Base-by-base conservation (phyloP, 2,329 filamentous ascomycete species). In the Diplodia scrobiculata region DNA sequence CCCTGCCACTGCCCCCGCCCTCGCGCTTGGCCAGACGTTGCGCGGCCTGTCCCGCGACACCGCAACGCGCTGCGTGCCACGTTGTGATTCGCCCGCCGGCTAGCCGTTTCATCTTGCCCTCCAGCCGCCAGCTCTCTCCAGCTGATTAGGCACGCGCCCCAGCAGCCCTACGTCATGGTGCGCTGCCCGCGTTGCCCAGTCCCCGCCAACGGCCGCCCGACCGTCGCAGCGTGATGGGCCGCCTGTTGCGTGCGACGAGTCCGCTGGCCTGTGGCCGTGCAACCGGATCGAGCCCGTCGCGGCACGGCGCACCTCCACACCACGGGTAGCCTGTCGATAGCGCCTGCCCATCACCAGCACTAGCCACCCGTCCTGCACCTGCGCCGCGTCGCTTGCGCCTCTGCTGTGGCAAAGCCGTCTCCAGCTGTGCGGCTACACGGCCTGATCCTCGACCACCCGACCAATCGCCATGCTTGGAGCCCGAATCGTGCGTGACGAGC, bases 361-460 rank as follows among this genome's bases (percentile, higher is more conserved):
- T 29, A 59, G 54, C 54, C 54, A 34, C 45, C 38, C 17, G 25
- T 21, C 19, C n/a, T 14, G 19, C 52, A 14, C 3, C 32, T 54
- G 52, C 52, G 53, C 34, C 55, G 38, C 55, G 36, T 59, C 55
- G 55, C 36, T 32, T 59, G 55, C 58, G 58, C 58, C 58, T 62
- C 58, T 47, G 10, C 45, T 36, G 58, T 62, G 58, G 58, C 58
- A 47, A 62, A 50, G 17, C 13, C 34, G 34, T 36, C 34, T 36
- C 34, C 10, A 36, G 34, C 9, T 36, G 19, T 50, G 58, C 54
- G 19, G 25, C 54, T 27, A 34, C 17, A 19, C 36, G 5, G 29
- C 7, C 29, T 21, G 3, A 32, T 54, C 52, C 32, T 34, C 36
- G 9, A 5, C 38, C 19, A 9, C 55, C 13, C 38, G 55, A 7